Base-by-base conservation (phyloP, 2,329 filamentous ascomycete species). In the Ceratocystiopsis brevicomis region DNA sequence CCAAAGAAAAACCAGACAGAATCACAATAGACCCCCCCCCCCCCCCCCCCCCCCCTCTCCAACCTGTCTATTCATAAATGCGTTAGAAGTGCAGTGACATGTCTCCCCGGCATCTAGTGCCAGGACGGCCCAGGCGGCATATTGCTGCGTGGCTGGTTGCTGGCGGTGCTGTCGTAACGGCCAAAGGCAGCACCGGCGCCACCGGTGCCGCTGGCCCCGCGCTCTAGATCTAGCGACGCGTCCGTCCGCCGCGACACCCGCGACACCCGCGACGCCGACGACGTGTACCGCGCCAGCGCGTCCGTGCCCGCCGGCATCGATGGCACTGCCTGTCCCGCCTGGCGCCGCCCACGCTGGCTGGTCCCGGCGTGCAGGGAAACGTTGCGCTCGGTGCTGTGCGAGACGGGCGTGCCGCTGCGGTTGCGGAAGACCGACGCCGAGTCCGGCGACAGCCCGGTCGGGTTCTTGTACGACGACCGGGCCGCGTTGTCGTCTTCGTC, bases 281-380 rank as follows among this genome's bases (percentile, higher is more conserved):
- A 54, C 21, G 44, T 21, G n/a, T 48, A 44, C 10, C 47, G 55
- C 41, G 47, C 55, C 44, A 51, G 49, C 44, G 51, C 57, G 43
- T 50, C 56, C 25, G 49, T 49, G 42, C 44, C 54, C 16, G 50
- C 52, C 48, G 55, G 54, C 32, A 58, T 53, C 4, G 57, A 51
- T 10, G 64, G 61, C 10, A 66, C 51, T 1, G 57, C 59, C 39
- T 70, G 66, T 44, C 68, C 68, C 10, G 66, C 63, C 53, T 61
- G 65, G 50, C 67, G 63, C 33, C 66, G 65, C 36, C 68, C 67
- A 21, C 63, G 61, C 45, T 64, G 65, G 50, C 66, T 30, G 5
- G 25, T 2, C 5, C 6, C 25, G 25, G 25, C 25, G 25, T 30
- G 25, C 6, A 30, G 25, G 5, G 25, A 11, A 11, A 30, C 25